Base-by-base conservation (phyloP, 164 flowering plant species). In the Macadamia tetraphylla region DNA sequence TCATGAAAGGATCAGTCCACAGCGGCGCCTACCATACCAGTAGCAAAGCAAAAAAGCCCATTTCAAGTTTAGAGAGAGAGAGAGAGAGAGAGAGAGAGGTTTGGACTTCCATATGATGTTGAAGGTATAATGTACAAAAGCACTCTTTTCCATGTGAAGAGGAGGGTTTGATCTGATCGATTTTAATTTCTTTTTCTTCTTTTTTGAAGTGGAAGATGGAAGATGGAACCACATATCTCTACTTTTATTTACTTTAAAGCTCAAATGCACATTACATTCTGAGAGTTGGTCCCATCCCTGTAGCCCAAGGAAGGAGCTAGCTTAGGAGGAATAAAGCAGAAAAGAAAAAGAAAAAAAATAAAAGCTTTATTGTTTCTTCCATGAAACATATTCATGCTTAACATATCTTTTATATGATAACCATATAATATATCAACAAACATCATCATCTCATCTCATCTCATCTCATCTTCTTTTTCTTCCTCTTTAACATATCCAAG, bases 121-220 rank as follows among this genome's bases (percentile, higher is more conserved):
- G 68, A 75, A 72, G 80, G 68, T 73, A 23, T 23, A 67, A 76
- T 35, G 40, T 79, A 81, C 83, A 83, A 81, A 74, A 79, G 85
- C 89, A 77, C 89, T 78, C 88, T 86, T 87, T 89, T 78, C 86
- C 81, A 84, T 80, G 89, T 76, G 82, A 75, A 62, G 76, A 66
- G 74, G 70, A 9, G 69, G 69, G 23, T 23, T 23, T 23, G 23
- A 23, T 66, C 69, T 66, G 67, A 64, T 70, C 48, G 70, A 62
- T 68, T 64, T 71, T 23, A 23, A 23, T 23, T 23, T 71, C 72
- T 58, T 70, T 67, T 73, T 71, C 18, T 63, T 62, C 66, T 76
- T 66, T 76, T 66, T 70, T 52, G 62, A 80, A 78, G 85, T 74
- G 85, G 82, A 75, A 77, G 77, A 83, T 78, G 76, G 72, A 82